Conservation (phyloP, 495 filamentous ascomycete species). For the Hypoxylon rickii region DNA sequence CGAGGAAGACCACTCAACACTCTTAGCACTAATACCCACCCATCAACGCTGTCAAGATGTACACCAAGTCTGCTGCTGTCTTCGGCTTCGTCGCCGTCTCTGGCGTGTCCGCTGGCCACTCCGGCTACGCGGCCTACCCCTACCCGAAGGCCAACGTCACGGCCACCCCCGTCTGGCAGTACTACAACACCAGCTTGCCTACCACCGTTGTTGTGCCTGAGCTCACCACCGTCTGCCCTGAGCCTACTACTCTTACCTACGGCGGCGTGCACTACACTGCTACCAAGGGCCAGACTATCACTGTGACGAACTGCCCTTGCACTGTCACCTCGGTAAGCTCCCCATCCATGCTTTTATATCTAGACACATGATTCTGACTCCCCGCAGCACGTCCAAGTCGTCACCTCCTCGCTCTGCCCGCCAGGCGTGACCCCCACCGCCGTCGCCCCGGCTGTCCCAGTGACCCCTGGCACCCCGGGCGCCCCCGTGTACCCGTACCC, state of each 20-base stretch:
- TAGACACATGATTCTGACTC: not conserved
- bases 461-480: not conserved
- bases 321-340: slow-evolving; percentile 37
- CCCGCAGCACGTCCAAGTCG: not conserved
- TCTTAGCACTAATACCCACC: not conserved
- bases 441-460: slow-evolving; percentile 9
- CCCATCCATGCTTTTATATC: not conserved
- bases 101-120: slow-evolving; percentile 26
- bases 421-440: slow-evolving; percentile 26
- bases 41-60: slow-evolving; percentile 9
- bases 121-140: not conserved
- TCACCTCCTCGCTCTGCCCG: slow-evolving; percentile 22
- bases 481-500: too few relatives aligned
- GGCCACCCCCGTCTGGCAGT: slow-evolving; percentile 24
- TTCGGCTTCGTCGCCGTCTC: slow-evolving; percentile 32
- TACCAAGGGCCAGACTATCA: slow-evolving; percentile 32
- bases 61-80: slow-evolving; percentile 22
- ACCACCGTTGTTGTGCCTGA: slow-evolving; percentile 31
- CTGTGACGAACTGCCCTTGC: slow-evolving; percentile 39
- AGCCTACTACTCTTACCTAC: slow-evolving; percentile 34
- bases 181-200: slow-evolving; percentile 32
- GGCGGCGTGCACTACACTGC: slow-evolving; percentile 34
- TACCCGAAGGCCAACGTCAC: slow-evolving; percentile 19
- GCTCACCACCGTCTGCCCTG: slow-evolving; percentile 37
- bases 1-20: slow-evolving; percentile 2